A percentile compares a stretch with the other conserved stretches of the same genome.
These are phyloP conservation scores for Silene noctiflora DNA, from an alignment of 179 eudicot genomes.

Conservation along the genomic window DNA sequence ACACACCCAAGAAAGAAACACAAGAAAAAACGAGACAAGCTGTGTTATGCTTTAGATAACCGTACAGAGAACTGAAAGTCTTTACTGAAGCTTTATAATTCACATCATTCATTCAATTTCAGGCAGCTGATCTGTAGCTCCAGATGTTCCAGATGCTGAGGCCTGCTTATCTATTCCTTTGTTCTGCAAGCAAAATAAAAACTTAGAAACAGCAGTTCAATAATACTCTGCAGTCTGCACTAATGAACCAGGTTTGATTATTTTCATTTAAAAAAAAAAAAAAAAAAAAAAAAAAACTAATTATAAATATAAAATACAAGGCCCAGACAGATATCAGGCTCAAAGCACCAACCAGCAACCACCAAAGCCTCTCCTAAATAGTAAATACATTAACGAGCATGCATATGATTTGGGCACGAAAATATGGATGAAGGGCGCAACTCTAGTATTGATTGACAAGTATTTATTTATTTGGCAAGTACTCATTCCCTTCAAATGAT, in stretches of 20 bases:
- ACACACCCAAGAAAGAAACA: too few relatives aligned
- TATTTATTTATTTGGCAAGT: too few relatives aligned
- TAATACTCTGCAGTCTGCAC: not conserved
- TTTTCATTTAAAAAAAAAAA: too few relatives aligned
- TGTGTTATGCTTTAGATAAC: too few relatives aligned
- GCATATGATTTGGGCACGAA: not conserved
- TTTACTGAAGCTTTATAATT: not conserved
- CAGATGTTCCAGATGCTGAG: constrained; percentile 17
- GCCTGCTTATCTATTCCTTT: constrained; percentile 14
- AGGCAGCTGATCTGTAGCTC: constrained; percentile 26
- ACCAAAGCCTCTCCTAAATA: not conserved
- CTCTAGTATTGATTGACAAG: not conserved
- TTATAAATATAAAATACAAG: not conserved
- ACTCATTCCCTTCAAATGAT: too few relatives aligned
- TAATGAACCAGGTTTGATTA: not conserved
- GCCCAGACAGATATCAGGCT: not conserved
- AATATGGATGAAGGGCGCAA: not conserved
- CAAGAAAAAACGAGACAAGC: too few relatives aligned
- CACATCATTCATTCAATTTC: constrained; percentile 30
- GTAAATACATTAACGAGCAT: not conserved
- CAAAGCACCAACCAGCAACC: not conserved
- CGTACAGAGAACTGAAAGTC: not conserved
- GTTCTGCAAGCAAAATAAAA: constrained; percentile 12
- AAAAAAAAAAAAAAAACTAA: not conserved
- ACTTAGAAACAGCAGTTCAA: not conserved